phyloP scores from a whole-genome alignment of 345 rosid genomes.

The Eucalyptus albens region DNA sequence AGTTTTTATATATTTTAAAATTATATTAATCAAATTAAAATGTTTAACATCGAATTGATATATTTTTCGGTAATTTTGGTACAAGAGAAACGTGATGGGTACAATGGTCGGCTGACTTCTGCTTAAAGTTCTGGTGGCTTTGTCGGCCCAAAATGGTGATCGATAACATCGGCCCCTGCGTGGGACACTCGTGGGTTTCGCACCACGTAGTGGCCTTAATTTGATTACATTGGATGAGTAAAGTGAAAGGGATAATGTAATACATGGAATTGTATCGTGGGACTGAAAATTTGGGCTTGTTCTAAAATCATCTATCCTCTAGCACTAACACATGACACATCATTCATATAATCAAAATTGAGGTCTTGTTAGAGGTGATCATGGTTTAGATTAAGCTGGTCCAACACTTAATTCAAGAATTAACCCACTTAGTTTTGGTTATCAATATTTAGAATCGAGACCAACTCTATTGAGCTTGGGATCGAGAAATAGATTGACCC shows the following conservation, averaged over 20 bases:
- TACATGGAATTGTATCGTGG: background rate
- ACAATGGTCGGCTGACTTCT: background rate
- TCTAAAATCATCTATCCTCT: background rate
- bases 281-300: background rate
- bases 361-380: background rate
- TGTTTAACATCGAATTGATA: no score
- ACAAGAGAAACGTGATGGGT: background rate
- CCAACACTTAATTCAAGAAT: accelerated
- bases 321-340: no score
- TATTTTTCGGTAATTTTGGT: background rate
- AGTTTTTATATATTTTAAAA: no score
- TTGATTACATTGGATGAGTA: background rate
- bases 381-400: accelerated
- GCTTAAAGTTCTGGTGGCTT: background rate
- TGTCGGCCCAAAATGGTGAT: background rate
- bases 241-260: background rate
- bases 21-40: no score
- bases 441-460: no score
- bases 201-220: background rate
- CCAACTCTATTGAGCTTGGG: accelerated
- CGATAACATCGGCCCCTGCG: background rate
- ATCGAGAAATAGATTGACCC: accelerated
- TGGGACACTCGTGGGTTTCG: background rate
- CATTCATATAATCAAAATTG: background rate
- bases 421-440: accelerated